Percentiles rank a stretch among this genome's conserved stretches.
Evolutionary conservation across 2,329 filamentous ascomycete genomes (phyloP).

Genomic region (Trichoderma pleuroti): DNA sequence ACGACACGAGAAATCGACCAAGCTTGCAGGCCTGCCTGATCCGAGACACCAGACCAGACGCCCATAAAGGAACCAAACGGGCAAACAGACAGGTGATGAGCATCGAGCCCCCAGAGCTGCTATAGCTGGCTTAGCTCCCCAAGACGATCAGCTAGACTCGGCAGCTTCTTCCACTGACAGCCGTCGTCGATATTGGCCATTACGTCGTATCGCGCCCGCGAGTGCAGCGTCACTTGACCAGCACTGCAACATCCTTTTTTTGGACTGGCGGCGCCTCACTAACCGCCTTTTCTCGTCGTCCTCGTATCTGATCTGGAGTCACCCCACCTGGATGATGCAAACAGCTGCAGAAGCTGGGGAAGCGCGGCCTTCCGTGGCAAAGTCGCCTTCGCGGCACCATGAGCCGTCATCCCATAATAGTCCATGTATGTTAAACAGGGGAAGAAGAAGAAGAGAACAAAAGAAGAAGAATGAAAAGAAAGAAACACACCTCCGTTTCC

Average conservation of each 20-base stretch:
- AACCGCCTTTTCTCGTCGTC: slow-evolving; percentile 9
- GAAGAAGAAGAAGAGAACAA: neutral
- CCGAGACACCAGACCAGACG: neutral
- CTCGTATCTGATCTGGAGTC: slow-evolving; percentile 17
- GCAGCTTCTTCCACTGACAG: neutral
- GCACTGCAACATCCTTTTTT: slow-evolving; percentile 17
- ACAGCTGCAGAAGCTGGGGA: slow-evolving; percentile 17
- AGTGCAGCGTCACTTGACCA: slow-evolving; percentile 18
- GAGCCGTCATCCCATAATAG: slow-evolving; percentile 9
- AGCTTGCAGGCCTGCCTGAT: neutral
- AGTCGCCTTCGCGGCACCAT: slow-evolving; percentile 5
- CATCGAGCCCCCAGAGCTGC: neutral
- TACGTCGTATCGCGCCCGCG: slow-evolving; percentile 14
- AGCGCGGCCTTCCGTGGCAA: slow-evolving; percentile 12
- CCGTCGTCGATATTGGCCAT: neutral
- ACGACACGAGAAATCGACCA: neutral
- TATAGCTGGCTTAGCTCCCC: slow-evolving; percentile 3
- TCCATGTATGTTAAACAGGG: slow-evolving; percentile 14
- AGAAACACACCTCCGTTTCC: neutral
- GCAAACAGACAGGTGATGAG: neutral
- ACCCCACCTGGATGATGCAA: slow-evolving; percentile 19
- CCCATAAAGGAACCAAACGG: neutral
- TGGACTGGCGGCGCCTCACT: slow-evolving; percentile 16
- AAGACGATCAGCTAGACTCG: neutral
- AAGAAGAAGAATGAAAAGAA: neutral